A percentile compares a stretch with the other conserved stretches of the same genome.
Evolutionary conservation across 2,329 filamentous ascomycete species (phyloP).

Genomic region (Cryphonectria parasitica): DNA sequence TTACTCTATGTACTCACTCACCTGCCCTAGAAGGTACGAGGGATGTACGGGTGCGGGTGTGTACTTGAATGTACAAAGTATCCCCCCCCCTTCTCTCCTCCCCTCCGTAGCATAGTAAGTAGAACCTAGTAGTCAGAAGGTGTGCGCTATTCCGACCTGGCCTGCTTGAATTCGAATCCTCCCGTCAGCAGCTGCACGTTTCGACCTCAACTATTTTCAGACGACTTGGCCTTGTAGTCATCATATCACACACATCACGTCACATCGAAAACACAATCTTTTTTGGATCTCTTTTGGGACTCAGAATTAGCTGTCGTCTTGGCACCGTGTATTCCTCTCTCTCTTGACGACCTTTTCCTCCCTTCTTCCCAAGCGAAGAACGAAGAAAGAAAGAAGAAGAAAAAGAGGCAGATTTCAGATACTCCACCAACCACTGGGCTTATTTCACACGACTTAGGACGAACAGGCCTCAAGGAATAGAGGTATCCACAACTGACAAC

Average conservation of each 20-base stretch:
- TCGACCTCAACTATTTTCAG: constrained; percentile 11
- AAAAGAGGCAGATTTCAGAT: background rate
- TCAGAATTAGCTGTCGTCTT: background rate
- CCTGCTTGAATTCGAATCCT: background rate
- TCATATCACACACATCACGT: background rate
- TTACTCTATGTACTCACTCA: background rate
- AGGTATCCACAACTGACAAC: constrained; percentile 10
- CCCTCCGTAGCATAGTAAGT: background rate
- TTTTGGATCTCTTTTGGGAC: background rate
- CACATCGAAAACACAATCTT: background rate
- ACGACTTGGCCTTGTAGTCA: background rate
- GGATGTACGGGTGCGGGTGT: background rate
- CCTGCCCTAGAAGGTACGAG: background rate
- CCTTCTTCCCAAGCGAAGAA: too few species aligned
- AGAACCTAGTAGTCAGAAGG: too few species aligned
- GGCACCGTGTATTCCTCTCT: background rate
- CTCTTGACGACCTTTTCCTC: background rate
- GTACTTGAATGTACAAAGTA: background rate
- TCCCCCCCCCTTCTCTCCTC: too few species aligned
- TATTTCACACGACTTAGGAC: constrained; percentile 6
- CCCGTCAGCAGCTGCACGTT: constrained; percentile 12
- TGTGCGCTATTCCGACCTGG: too few species aligned
- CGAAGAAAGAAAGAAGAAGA: background rate
- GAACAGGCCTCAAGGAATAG: background rate
- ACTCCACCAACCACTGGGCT: constrained; percentile 5